These are phyloP conservation scores for Aureobasidium sp. DNA, from an alignment of 2,329 filamentous ascomycete genomes.

Conservation along the genomic window DNA sequence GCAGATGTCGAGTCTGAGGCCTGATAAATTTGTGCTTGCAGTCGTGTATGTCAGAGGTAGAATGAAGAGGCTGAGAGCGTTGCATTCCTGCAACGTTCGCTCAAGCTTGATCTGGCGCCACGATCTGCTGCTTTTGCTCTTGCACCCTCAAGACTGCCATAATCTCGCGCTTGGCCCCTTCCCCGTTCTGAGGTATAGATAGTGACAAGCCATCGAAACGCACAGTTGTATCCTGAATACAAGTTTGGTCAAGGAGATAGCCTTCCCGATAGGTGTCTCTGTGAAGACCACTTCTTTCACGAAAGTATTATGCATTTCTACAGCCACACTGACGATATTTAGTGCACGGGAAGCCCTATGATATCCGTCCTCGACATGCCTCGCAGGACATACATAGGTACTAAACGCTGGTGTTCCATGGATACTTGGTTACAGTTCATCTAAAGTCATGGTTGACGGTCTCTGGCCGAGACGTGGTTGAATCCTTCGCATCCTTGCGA, in stretches of 20 bases:
- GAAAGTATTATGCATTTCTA: too few relatives aligned
- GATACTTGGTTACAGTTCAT: background rate
- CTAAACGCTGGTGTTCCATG: background rate
- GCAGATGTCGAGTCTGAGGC: background rate
- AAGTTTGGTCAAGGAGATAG: too few relatives aligned
- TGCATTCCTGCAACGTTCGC: background rate
- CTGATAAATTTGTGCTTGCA: background rate
- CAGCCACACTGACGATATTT: too few relatives aligned
- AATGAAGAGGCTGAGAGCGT: background rate
- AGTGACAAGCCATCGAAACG: too few relatives aligned
- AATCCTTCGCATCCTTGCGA: background rate
- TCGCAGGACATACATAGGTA: background rate
- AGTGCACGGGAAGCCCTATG: background rate
- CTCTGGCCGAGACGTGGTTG: background rate
- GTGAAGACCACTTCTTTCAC: too few relatives aligned
- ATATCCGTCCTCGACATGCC: background rate
- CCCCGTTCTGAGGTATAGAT: too few relatives aligned
- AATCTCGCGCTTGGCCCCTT: too few relatives aligned
- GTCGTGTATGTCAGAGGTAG: background rate
- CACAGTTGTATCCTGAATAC: too few relatives aligned
- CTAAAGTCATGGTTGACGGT: background rate
- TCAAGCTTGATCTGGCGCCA: background rate
- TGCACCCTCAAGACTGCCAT: background rate
- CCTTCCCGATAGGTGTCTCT: too few relatives aligned
- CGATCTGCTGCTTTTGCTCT: background rate